A percentile compares a stretch with the other conserved stretches of the same genome.
phyloP scores from a whole-genome alignment of 768 basidiomycete species.

The Hortiboletus campestris region DNA sequence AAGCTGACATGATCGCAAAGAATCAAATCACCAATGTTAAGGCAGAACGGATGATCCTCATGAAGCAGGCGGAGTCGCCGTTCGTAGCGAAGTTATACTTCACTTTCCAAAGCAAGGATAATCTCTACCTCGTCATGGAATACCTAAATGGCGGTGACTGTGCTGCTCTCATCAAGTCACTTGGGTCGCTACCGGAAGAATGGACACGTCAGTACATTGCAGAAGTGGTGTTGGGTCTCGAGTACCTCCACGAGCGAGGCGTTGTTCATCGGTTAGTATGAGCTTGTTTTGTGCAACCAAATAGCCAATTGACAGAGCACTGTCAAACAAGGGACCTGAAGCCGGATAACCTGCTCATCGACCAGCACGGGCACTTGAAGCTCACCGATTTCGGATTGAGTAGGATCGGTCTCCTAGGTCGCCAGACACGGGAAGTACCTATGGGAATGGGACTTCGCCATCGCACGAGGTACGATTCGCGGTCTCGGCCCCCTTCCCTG shows the following conservation, averaged over 20 bases:
- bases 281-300: not conserved
- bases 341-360: slow-evolving; percentile 97
- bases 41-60: slow-evolving; percentile 98
- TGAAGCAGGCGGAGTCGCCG: slow-evolving; percentile 98
- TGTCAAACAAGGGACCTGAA: slow-evolving; percentile 78
- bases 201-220: slow-evolving; percentile 97
- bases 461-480: slow-evolving; percentile 59
- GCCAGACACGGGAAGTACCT: slow-evolving; percentile 78
- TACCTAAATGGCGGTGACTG: slow-evolving; percentile 99
- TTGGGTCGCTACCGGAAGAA: slow-evolving; percentile 92
- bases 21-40: slow-evolving; percentile 99
- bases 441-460: slow-evolving; percentile 45
- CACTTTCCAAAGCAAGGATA: slow-evolving; percentile 99
- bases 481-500: slow-evolving; percentile 79
- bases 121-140: slow-evolving; percentile 98
- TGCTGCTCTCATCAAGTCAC: slow-evolving; percentile 91
- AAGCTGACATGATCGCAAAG: slow-evolving; percentile 99
- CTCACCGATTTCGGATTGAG: slow-evolving; percentile 98
- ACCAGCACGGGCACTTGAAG: slow-evolving; percentile 94
- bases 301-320: not conserved
- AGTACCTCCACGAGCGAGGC: slow-evolving; percentile 93
- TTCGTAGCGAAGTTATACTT: slow-evolving; percentile 98
- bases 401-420: slow-evolving; percentile 94
- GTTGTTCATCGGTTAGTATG: slow-evolving; percentile 88
- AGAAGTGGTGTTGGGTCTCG: slow-evolving; percentile 91